Evolutionary conservation across 2,329 filamentous ascomycete genomes (phyloP).

Genomic region (Microsporum ferrugineum): DNA sequence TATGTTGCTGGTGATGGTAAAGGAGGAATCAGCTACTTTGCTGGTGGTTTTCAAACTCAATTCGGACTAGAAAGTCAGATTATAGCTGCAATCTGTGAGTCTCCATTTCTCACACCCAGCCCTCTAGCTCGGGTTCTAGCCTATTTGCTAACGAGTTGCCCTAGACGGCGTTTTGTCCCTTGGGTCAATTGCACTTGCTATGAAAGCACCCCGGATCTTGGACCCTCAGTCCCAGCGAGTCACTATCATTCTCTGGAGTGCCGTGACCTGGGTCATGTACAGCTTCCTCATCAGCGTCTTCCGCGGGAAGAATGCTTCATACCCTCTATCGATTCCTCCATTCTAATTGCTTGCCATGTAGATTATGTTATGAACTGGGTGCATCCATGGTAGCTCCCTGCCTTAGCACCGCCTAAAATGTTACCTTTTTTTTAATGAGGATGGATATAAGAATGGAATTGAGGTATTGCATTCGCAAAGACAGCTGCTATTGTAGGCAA

Average conservation of each 20-base stretch:
- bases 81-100: conserved; percentile 82
- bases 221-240: conserved; percentile 68
- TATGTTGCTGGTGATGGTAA: conserved; percentile 78
- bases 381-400: background rate
- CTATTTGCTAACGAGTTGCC: conserved; percentile 8
- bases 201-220: conserved; percentile 83
- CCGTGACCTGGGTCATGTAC: conserved; percentile 69
- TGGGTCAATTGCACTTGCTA: conserved; percentile 74
- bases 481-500: background rate
- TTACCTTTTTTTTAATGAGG: background rate
- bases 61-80: conserved; percentile 93
- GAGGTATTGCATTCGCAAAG: background rate
- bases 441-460: background rate
- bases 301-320: conserved; percentile 85
- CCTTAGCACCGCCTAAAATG: background rate
- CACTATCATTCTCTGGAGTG: conserved; percentile 68
- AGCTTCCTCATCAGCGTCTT: conserved; percentile 92
- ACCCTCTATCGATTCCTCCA: conserved; percentile 87
- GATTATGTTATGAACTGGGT: background rate
- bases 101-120: background rate
- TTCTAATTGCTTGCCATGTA: conserved; percentile 45
- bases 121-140: background rate
- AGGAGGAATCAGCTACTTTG: conserved; percentile 83
- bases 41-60: conserved; percentile 83
- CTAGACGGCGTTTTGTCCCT: conserved; percentile 73